Evolutionary conservation across 352 stramenopile genomes (phyloP), one percentile per base, ranked within the genome.

Genomic region (Phytopythium chamaehyphon): DNA sequence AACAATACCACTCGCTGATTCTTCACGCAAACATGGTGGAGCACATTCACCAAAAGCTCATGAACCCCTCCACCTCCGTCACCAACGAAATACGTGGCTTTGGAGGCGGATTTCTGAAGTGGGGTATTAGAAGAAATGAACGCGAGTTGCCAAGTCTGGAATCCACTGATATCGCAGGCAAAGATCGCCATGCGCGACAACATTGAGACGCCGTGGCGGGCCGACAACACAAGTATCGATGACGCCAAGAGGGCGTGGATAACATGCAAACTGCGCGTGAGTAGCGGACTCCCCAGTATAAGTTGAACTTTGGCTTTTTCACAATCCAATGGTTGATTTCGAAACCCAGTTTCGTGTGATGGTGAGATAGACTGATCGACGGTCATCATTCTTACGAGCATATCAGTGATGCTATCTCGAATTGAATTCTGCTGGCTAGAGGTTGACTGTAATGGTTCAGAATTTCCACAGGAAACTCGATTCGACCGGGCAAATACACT

Each of bases 1-100:
- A 58, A 81, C 3, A 81, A 44, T 6, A 68, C 65, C 1, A 69
- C 57, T 10, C 65, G 67, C 40, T 81, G 55, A 46, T 74, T 67
- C 26, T 62, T 57, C 2, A 76, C 59, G 15, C 59, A 68, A 14
- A 57, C 65, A 19, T 54, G 43, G 1, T 54, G 45, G 8, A 81
- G 46, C 24, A 61, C 19, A 8, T 42, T 37, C 43, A 47, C n/a
- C 1, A 69, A 42, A 6, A 47, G 11, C 16, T 54, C 24, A 15
- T 11, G 21, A 7, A 49, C 15, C 26, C 2, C 18, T 48, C 9
- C 28, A 33, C 28, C 28, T 33, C 9, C 5, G 5, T 33, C 28
- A 33, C 28, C 28, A 33, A 33, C 28, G 9, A 9, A 5, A 9
- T 33, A 9, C 5, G 9, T 33, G 28, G 5, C 9, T 33, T 33